Evolutionary conservation across 768 basidiomycete genomes (phyloP).

Genomic region (Lentinus tigrinus): DNA sequence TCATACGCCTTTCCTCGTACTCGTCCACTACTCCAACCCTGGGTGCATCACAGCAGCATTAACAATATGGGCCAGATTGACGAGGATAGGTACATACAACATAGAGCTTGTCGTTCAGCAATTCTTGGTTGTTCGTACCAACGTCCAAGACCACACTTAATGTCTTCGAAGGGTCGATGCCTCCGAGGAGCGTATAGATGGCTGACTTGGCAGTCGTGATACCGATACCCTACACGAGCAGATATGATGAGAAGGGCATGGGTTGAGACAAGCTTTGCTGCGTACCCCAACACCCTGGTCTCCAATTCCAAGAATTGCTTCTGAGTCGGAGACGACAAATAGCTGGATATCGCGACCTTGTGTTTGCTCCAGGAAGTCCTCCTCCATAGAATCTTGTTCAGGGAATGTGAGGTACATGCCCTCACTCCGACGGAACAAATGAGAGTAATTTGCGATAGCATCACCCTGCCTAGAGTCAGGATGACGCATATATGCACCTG

Average conservation of each 20-base stretch:
- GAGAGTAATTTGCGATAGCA: slow-evolving; percentile 82
- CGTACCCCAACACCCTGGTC: slow-evolving; percentile 72
- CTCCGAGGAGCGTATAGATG: slow-evolving; percentile 73
- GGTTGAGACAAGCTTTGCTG: neutral
- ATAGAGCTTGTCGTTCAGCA: slow-evolving; percentile 64
- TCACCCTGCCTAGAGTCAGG: slow-evolving; percentile 50
- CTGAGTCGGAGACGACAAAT: slow-evolving; percentile 81
- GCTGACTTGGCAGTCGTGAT: slow-evolving; percentile 78
- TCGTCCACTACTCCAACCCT: slow-evolving; percentile 76
- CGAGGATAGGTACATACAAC: slow-evolving; percentile 39
- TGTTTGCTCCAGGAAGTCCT: slow-evolving; percentile 70
- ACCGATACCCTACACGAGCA: slow-evolving; percentile 37
- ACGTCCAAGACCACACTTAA: slow-evolving; percentile 69
- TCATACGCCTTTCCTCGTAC: slow-evolving; percentile 75
- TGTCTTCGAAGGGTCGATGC: slow-evolving; percentile 59
- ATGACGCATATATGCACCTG: neutral
- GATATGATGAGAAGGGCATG: neutral
- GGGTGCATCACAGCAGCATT: slow-evolving; percentile 3
- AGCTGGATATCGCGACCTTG: slow-evolving; percentile 65
- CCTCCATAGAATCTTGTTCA: slow-evolving; percentile 67
- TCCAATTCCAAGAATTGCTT: slow-evolving; percentile 80
- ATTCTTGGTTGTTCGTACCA: slow-evolving; percentile 68
- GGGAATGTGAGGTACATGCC: slow-evolving; percentile 71
- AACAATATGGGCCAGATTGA: neutral
- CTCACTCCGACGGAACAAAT: slow-evolving; percentile 76